Evolutionary conservation across 495 filamentous ascomycete species (phyloP), one percentile per base, ranked within the genome.

Genomic region (Friedmanniomyces simplex): DNA sequence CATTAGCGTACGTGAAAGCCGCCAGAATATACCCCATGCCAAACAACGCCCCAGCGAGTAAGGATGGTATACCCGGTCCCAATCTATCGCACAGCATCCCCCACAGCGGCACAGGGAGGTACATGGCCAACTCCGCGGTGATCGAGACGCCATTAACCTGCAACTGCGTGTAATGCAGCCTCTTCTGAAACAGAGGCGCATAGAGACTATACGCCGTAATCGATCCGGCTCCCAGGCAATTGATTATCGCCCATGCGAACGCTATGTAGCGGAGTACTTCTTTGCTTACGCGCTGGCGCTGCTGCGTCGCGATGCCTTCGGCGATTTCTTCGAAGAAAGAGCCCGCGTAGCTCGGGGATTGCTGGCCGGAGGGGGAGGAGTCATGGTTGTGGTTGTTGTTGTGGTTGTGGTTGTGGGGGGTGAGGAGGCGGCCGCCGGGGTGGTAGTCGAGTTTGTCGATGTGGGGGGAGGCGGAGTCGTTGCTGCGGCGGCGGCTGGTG

Each of bases 191-290:
- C 42, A 91, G 75, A 55, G 87, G 91, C 3, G 85, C 91, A 71
- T 96, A 98, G 37, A 98, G 79, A 3, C 88, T 93, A 76, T 89
- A 97, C 20, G 88, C 82, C 6, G 87, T 87, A 57, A 95, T 83
- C 55, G 85, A 89, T 52, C 89, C 89, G 13, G 86, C 90, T 57
- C 85, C 90, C 20, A 96, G 77, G 61, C 80, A 83, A 57, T 72
- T 80, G 20, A 85, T 60, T 30, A 84, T 73, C 24, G 81, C 82
- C 76, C 77, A 82, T 10, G 67, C 71, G 67, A 85, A 85, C 67
- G 79, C 82, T 20, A 71, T 54, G 41, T 80, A 76, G 43, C 82
- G 73, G 0, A 77, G 60, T 8, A 79, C 66, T 52, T 79, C 70
- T 36, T 68, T 60, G n/a, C 75, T 68, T 69, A 85, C 72, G 57